phyloP scores from a whole-genome alignment of 352 stramenopile genomes.

The Pythium grandisporangium region DNA sequence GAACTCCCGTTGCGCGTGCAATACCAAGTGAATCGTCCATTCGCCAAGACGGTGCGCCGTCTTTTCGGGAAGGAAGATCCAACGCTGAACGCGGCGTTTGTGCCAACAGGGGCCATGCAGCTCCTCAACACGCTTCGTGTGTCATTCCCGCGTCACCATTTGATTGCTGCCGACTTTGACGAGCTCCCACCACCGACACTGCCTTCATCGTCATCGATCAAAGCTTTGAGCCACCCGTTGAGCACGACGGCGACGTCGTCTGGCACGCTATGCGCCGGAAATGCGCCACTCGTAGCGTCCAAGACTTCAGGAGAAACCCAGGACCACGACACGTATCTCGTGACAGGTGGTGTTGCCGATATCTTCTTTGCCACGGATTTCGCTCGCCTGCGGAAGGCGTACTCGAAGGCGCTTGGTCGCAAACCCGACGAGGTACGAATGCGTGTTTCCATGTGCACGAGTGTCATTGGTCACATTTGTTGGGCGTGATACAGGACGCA shows the following conservation, averaged over 20 bases:
- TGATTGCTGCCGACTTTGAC: slow-evolving; percentile 87
- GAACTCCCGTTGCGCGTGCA: slow-evolving; percentile 52
- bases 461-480: not conserved
- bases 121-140: slow-evolving; percentile 71
- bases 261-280: slow-evolving; percentile 63
- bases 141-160: slow-evolving; percentile 77
- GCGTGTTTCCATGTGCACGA: not conserved
- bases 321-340: slow-evolving; percentile 86
- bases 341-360: slow-evolving; percentile 77
- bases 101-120: slow-evolving; percentile 83
- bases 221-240: slow-evolving; percentile 47
- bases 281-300: slow-evolving; percentile 83
- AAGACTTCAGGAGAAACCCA: slow-evolving; percentile 64
- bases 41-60: slow-evolving; percentile 41
- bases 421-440: slow-evolving; percentile 32
- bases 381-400: slow-evolving; percentile 65
- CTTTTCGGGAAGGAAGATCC: slow-evolving; percentile 40
- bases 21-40: slow-evolving; percentile 45
- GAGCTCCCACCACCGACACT: slow-evolving; percentile 67
- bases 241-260: slow-evolving; percentile 58
- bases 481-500: slow-evolving; percentile 18
- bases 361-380: slow-evolving; percentile 91
- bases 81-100: slow-evolving; percentile 64
- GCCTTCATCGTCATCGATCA: slow-evolving; percentile 29
- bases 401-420: slow-evolving; percentile 53